Conservation (phyloP, 495 filamentous ascomycete genomes). For the Jackrogersella multiformis region DNA sequence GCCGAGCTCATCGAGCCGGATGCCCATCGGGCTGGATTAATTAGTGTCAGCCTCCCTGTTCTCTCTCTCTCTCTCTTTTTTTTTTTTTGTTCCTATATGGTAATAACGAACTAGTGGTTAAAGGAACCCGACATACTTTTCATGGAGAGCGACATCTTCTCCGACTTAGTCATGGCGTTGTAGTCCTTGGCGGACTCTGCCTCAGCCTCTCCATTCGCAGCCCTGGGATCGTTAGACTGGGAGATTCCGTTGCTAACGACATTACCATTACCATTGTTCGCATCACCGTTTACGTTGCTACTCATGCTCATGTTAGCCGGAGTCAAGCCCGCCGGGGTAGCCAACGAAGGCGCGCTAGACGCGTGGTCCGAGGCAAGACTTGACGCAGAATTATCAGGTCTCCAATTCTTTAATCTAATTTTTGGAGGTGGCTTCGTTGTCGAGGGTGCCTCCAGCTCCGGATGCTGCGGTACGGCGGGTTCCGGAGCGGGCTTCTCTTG, state of each 20-base stretch:
- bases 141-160: conserved; percentile 63
- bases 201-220: conserved; percentile 32
- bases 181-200: conserved; percentile 52
- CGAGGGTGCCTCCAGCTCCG: conserved; percentile 14
- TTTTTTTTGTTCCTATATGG: background rate
- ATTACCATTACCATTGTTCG: conserved; percentile 1
- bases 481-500: conserved; percentile 9
- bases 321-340: conserved; percentile 16
- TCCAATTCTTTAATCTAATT: conserved; percentile 37
- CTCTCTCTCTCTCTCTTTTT: too few species aligned
- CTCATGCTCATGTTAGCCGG: conserved; percentile 7
- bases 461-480: conserved; percentile 13
- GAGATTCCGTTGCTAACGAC: conserved; percentile 22
- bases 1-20: conserved; percentile 59
- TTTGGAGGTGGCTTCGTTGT: conserved; percentile 26
- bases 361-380: conserved; percentile 23
- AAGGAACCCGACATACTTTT: conserved; percentile 50
- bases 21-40: conserved; percentile 56
- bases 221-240: background rate
- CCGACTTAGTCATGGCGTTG: conserved; percentile 60
- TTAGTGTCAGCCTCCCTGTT: too few species aligned
- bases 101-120: background rate
- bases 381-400: conserved; percentile 10
- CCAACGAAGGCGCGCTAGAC: conserved; percentile 36
- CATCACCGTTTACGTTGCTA: conserved; percentile 5